Base-by-base conservation (phyloP, 2,329 filamentous ascomycete species). In the Xylaria sp. region DNA sequence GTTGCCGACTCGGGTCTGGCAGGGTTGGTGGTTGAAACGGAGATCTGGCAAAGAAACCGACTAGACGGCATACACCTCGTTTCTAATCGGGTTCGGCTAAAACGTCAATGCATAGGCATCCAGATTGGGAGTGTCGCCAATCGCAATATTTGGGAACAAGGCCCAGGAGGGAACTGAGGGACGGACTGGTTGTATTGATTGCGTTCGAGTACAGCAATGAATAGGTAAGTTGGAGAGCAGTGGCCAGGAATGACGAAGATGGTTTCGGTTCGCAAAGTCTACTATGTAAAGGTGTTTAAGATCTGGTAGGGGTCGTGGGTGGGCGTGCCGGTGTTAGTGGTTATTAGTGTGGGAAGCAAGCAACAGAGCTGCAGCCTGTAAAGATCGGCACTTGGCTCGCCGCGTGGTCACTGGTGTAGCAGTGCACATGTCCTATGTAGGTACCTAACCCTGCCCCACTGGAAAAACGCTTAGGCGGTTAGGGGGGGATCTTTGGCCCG, bases 1-100 rank as follows among this genome's bases (percentile, higher is more conserved):
- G 29, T n/a, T 34, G 29, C 29, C 16, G 29, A 13, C 29, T 34
- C 29, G 39, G 45, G 18, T 38, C 49, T 45, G 55, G 11, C 40
- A 49, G 41, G 39, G 47, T 58, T 41, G 52, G 22, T 49, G 52
- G 54, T 39, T 50, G 47, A 51, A 52, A 51, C 50, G 52, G 56
- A 45, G 50, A 60, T 60, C 52, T 54, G 58, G 50, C 55, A 58
- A 56, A 58, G 58, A 61, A 42, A 43, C n/a, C n/a, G n/a, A n/a
- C n/a, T n/a, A n/a, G 48, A 43, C 51, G 42, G 49, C 43, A 34
- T 38, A 51, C 40, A 39, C 45, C 19, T 53, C 21, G 50, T 20
- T 48, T 53, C 48, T 21, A 39, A 44, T 54, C 48, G 43, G 52
- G 52, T 40, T 50, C 55, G 58, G 58, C 52, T 61, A 61, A 61